Conservation (phyloP, 2,329 filamentous ascomycete genomes). For the Aspergillus sergii region DNA sequence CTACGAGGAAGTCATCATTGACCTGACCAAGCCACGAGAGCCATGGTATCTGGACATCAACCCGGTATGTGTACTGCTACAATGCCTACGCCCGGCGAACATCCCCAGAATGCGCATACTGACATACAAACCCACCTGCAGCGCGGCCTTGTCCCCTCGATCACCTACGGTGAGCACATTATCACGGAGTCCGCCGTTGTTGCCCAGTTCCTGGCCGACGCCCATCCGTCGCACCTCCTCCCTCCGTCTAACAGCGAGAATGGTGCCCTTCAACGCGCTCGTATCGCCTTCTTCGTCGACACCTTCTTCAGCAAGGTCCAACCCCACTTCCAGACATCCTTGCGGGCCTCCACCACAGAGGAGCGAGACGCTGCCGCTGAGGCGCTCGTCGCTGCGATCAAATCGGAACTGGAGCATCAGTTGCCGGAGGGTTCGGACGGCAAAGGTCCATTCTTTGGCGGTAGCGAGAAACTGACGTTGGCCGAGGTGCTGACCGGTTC, state of each 20-base stretch:
- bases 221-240: slow-evolving; percentile 67
- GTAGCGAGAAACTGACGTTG: slow-evolving; percentile 66
- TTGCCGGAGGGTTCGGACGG: slow-evolving; percentile 49
- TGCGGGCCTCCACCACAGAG: slow-evolving; percentile 51
- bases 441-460: slow-evolving; percentile 64
- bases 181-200: slow-evolving; percentile 75
- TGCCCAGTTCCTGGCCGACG: slow-evolving; percentile 70
- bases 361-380: slow-evolving; percentile 54
- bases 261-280: slow-evolving; percentile 64
- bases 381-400: slow-evolving; percentile 58
- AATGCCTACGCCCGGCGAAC: background rate
- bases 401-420: slow-evolving; percentile 74
- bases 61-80: slow-evolving; percentile 51
- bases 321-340: slow-evolving; percentile 48
- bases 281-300: slow-evolving; percentile 72
- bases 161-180: slow-evolving; percentile 70
- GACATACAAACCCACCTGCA: slow-evolving; percentile 24
- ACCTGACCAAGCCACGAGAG: slow-evolving; percentile 68
- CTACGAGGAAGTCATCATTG: slow-evolving; percentile 73
- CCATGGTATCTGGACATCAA: slow-evolving; percentile 76
- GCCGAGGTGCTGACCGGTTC: slow-evolving; percentile 64
- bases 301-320: slow-evolving; percentile 67
- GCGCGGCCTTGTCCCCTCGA: slow-evolving; percentile 72
- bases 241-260: slow-evolving; percentile 57
- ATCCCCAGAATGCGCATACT: background rate